Evolutionary conservation across 352 stramenopile genomes (phyloP), one percentile per base, ranked within the genome.

Genomic region (Globisporangium yorkense): DNA sequence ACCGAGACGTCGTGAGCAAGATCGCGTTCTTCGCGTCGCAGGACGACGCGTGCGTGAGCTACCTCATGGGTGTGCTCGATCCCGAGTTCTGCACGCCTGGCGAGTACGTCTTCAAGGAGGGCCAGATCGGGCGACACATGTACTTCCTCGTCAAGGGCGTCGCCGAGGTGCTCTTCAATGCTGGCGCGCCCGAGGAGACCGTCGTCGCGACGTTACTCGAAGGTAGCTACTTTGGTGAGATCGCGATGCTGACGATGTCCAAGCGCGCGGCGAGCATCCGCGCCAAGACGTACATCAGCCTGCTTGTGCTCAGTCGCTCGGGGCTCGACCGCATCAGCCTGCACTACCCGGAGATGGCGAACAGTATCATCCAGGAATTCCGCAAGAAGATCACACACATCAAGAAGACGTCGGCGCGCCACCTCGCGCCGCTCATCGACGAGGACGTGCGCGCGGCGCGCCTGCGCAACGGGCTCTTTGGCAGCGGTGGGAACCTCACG

Each of bases 51-150:
- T 92, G 83, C 46, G 78, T 92, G 60, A 91, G 80, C 53, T 92
- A 92, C 49, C 65, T 92, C 16, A 92, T 92, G 80, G 56, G 74
- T n/a, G 88, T 92, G 40, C 60, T 92, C 15, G 78, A 88, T 41
- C 78, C 79, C 0, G 83, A 92, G 57, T 92, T 88, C 57, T 92
- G 80, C 46, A 90, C 83, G 0, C 80, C 83, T 2, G 75, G 77
- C 1, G 80, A 92, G 56, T 92, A 84, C 51, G 79, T 92, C 3
- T 92, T 92, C 67, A 89, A 92, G 51, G 80, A 92, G 74, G 83
- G 83, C 6, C 77, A 89, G 55, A 66, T 91, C 0, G 83, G 83
- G 12, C 72, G 83, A 2, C 80, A 92, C 68, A 92, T 92, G 83
- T 92, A 92, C 52, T 92, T 92, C 57, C 67, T 92, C 8, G 77